phyloP scores from a whole-genome alignment of 176 grass and related monocot species.

The Eleusine indica region DNA sequence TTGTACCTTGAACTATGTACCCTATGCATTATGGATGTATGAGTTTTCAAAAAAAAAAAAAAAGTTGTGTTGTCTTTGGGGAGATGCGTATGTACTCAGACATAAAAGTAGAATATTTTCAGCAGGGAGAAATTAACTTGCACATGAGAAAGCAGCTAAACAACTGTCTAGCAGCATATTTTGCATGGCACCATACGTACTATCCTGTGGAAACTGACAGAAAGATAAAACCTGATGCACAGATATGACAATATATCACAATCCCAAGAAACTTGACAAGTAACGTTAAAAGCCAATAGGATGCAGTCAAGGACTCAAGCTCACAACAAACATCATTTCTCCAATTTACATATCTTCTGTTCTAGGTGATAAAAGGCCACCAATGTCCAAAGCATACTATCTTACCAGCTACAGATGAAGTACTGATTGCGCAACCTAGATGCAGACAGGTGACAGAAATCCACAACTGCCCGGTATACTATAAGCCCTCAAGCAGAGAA shows the following conservation, averaged over 20 bases:
- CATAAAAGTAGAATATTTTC: too few species aligned
- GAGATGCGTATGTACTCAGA: too few species aligned
- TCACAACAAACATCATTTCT: not conserved
- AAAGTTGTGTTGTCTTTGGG: too few species aligned
- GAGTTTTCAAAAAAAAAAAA: too few species aligned
- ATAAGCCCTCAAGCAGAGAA: conserved; percentile 50
- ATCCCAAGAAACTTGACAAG: not conserved
- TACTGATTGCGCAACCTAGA: not conserved
- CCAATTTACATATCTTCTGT: not conserved
- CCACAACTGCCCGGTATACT: not conserved
- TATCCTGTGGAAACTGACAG: not conserved
- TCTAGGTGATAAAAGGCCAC: not conserved
- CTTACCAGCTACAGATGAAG: not conserved
- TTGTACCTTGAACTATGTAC: too few species aligned
- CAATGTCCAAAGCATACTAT: not conserved
- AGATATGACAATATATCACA: not conserved
- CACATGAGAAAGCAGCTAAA: not conserved
- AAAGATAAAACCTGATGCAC: not conserved
- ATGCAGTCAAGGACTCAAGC: not conserved
- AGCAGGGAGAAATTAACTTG: too few species aligned
- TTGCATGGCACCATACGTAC: not conserved
- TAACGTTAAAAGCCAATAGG: not conserved
- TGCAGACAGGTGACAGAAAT: not conserved
- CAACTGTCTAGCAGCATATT: not conserved
- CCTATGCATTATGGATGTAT: too few species aligned